These are phyloP conservation scores for Diplodia mutila DNA, from an alignment of 2,329 filamentous ascomycete genomes.

Conservation along the genomic window DNA sequence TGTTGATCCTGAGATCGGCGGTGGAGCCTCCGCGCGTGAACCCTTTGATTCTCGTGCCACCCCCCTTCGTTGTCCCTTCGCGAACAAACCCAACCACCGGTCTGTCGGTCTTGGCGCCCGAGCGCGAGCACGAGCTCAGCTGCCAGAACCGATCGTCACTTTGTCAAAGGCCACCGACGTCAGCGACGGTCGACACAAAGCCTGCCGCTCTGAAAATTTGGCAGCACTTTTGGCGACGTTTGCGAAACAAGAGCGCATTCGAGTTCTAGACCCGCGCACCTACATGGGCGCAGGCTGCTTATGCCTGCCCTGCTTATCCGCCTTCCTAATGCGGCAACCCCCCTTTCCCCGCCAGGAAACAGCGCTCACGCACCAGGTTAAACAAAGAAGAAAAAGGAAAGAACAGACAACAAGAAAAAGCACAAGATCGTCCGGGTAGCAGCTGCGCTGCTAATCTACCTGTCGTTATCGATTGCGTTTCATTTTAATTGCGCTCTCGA, in stretches of 20 bases:
- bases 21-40: constrained; percentile 17
- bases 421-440: not conserved
- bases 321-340: constrained; percentile 8
- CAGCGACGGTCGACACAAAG: not conserved
- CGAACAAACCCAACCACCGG: not conserved
- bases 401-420: not conserved
- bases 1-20: constrained; percentile 20
- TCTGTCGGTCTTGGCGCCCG: constrained; percentile 4
- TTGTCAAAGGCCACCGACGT: not conserved
- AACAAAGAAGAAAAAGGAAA: not conserved
- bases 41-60: constrained; percentile 1
- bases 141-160: not conserved
- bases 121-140: not conserved
- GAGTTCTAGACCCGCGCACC: not conserved
- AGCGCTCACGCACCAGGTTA: not conserved
- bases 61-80: not conserved
- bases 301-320: not conserved
- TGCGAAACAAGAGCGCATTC: not conserved
- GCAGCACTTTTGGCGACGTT: not conserved
- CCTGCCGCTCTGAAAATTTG: too few species aligned
- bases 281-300: not conserved
- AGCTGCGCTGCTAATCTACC: not conserved
- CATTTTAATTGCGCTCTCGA: not conserved
- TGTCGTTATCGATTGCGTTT: not conserved
- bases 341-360: constrained; percentile 4